A percentile compares a stretch with the other conserved stretches of the same genome.
Evolutionary conservation across 805 yeast species (phyloP).

Genomic region (Saccharomycopsis babjevae): DNA sequence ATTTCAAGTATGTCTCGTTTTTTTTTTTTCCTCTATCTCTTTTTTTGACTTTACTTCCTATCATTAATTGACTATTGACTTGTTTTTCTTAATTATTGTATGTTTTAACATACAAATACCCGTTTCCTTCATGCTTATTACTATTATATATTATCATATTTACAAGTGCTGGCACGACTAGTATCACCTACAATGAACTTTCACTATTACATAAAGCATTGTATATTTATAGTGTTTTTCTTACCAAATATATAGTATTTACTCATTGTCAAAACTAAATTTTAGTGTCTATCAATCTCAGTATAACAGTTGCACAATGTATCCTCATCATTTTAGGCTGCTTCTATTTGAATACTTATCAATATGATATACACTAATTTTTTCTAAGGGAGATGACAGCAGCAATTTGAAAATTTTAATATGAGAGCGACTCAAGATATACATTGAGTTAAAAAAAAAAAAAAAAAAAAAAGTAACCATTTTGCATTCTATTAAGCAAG

Average conservation of each 20-base stretch:
- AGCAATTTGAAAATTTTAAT: no score
- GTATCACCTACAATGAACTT: background rate
- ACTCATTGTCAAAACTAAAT: background rate
- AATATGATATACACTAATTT: no score
- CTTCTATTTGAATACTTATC: no score
- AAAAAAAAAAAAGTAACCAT: no score
- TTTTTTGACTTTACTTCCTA: background rate
- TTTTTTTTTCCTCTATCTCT: background rate
- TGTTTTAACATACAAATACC: background rate
- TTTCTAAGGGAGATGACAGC: no score
- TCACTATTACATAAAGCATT: background rate
- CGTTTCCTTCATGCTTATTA: background rate
- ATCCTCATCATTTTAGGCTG: no score
- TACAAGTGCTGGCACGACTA: background rate
- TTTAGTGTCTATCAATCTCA: no score
- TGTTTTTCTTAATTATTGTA: background rate
- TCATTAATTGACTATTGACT: background rate
- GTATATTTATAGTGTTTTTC: background rate
- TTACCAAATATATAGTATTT: background rate
- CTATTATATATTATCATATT: background rate
- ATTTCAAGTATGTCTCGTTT: background rate
- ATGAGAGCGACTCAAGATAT: no score
- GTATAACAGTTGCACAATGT: no score
- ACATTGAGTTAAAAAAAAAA: no score
- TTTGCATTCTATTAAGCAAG: no score